These are phyloP conservation scores for Chimonanthus praecox DNA, from an alignment of 164 flowering plant species.

Conservation along the genomic window DNA sequence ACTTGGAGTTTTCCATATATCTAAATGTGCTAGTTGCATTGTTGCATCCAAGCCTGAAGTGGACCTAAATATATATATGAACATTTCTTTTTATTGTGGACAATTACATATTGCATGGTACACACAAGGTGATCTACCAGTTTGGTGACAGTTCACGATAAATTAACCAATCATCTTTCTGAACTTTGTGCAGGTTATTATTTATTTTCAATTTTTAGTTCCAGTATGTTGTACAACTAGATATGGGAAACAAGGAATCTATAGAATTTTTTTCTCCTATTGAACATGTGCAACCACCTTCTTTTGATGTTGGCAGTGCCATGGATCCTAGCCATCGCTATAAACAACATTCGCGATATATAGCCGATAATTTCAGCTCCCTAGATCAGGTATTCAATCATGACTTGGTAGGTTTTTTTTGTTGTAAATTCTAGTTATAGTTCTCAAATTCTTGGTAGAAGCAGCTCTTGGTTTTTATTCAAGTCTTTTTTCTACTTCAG, in stretches of 20 bases:
- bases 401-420: not conserved
- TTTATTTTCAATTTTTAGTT: not conserved
- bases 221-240: not conserved
- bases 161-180: not conserved
- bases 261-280: not conserved
- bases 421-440: not conserved
- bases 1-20: no score
- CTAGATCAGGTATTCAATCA: slow-evolving; percentile 11
- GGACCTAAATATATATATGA: no score
- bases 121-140: not conserved
- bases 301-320: slow-evolving; percentile 4
- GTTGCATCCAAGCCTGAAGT: no score
- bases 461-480: not conserved
- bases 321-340: not conserved
- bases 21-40: no score
- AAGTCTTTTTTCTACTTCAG: not conserved
- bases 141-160: not conserved
- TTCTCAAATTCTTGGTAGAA: not conserved
- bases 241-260: slow-evolving; percentile 9
- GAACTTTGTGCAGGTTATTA: not conserved
- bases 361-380: slow-evolving; percentile 13
- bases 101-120: not conserved
- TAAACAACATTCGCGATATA: not conserved
- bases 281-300: not conserved
- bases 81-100: no score